phyloP scores from a whole-genome alignment of 495 filamentous ascomycete genomes.

The Talaromyces stipitatus region DNA sequence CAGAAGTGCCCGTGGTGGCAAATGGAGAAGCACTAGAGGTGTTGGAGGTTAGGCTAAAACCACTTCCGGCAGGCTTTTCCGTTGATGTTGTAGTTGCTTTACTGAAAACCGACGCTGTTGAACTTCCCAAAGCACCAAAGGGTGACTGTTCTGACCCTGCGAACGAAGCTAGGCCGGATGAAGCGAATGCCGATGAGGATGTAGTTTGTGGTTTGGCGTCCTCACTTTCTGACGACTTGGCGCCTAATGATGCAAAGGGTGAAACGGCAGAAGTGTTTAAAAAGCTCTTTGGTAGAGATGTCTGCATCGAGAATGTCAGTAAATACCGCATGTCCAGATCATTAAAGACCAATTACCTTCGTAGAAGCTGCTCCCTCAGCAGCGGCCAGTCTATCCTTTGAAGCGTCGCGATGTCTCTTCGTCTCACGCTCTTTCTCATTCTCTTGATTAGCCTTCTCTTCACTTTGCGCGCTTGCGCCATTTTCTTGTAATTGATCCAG shows the following conservation, averaged over 20 bases:
- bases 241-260: constrained; percentile 38
- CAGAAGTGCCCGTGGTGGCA: constrained; percentile 17
- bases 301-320: constrained; percentile 18
- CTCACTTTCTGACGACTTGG: constrained; percentile 12
- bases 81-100: constrained; percentile 11
- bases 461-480: constrained; percentile 10
- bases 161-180: constrained; percentile 44
- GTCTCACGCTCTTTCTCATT: constrained; percentile 33
- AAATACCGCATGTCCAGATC: not conserved
- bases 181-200: constrained; percentile 46
- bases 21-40: constrained; percentile 16
- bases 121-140: constrained; percentile 43
- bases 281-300: constrained; percentile 41
- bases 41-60: not conserved
- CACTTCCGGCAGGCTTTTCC: constrained; percentile 16
- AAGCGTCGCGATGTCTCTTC: constrained; percentile 39
- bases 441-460: constrained; percentile 16
- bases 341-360: constrained; percentile 1
- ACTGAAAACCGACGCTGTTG: constrained; percentile 34
- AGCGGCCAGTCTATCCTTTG: constrained; percentile 20
- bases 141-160: constrained; percentile 47
- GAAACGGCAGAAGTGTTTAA: constrained; percentile 43
- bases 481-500: constrained; percentile 40
- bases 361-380: not conserved
- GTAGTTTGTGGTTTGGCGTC: constrained; percentile 17